These are phyloP conservation scores for Diaporthe destruens DNA, from an alignment of 2,329 filamentous ascomycete genomes.

Conservation along the genomic window DNA sequence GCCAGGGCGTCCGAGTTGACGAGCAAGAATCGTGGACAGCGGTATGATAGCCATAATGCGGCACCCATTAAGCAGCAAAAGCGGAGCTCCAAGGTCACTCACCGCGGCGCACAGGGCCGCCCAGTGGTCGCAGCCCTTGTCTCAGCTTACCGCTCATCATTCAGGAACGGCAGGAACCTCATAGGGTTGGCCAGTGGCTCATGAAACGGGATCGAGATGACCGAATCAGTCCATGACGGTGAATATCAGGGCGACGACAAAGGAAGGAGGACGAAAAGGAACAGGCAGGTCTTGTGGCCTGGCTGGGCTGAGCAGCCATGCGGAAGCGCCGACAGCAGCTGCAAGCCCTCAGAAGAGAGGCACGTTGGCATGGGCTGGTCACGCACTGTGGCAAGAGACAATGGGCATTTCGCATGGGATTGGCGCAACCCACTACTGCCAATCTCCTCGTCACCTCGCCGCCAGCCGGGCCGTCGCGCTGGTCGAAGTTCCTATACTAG, in stretches of 20 bases:
- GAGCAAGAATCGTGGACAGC: constrained; percentile 22
- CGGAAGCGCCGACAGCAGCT: constrained; percentile 28
- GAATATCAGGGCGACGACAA: constrained; percentile 18
- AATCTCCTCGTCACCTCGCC: constrained; percentile 16
- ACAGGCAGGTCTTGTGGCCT: neutral
- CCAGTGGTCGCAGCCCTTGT: constrained; percentile 37
- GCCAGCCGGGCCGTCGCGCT: neutral
- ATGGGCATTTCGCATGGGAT: constrained; percentile 22
- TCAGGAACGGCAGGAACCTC: constrained; percentile 25
- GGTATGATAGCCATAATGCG: constrained; percentile 33
- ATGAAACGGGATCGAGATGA: constrained; percentile 30
- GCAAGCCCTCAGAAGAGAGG: neutral
- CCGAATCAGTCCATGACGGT: constrained; percentile 14
- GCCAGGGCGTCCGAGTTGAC: constrained; percentile 6
- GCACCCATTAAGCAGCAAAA: constrained; percentile 28
- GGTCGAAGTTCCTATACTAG: constrained; percentile 9
- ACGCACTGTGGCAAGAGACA: neutral
- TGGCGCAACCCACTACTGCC: constrained; percentile 7
- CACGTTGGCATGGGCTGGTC: neutral
- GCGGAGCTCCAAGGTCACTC: constrained; percentile 25
- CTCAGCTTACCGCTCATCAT: constrained; percentile 40
- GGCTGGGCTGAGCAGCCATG: constrained; percentile 11
- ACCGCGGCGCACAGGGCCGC: constrained; percentile 28
- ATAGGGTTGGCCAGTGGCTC: constrained; percentile 8
- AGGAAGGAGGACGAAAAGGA: constrained; percentile 19